Evolutionary conservation across 345 rosid genomes (phyloP).

Genomic region (Carallia brachiata): DNA sequence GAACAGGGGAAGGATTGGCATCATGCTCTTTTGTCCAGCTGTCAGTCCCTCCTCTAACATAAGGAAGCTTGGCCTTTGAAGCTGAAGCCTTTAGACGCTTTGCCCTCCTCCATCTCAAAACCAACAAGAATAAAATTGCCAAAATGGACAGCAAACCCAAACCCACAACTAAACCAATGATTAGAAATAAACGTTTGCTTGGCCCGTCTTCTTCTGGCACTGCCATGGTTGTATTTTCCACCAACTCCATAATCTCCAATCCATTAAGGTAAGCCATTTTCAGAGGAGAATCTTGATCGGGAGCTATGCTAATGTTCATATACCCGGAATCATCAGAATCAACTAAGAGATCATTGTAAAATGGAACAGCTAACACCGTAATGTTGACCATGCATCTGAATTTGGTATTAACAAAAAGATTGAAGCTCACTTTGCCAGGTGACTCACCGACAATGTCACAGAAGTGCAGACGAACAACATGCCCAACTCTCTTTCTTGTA

Average conservation of each 20-base stretch:
- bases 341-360: not conserved
- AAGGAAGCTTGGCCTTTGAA: not conserved
- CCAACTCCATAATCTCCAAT: conserved; percentile 19
- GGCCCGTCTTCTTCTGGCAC: not conserved
- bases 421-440: not conserved
- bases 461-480: conserved; percentile 12
- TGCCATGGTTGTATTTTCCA: not conserved
- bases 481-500: conserved; percentile 5
- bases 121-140: not conserved
- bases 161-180: not conserved
- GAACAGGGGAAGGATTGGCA: not conserved
- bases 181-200: not conserved
- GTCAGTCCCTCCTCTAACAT: not conserved
- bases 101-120: not conserved
- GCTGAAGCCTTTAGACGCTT: not conserved
- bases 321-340: conserved; percentile 19
- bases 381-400: not conserved
- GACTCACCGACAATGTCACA: not conserved
- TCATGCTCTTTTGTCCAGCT: conserved; percentile 1
- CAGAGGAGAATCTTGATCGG: not conserved
- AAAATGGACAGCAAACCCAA: not conserved
- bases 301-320: conserved; percentile 11
- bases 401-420: conserved; percentile 4
- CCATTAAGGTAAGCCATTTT: conserved; percentile 15
- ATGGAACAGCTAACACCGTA: fast-evolving